These are phyloP conservation scores for Westerdykella aurantiaca DNA, from an alignment of 2,329 filamentous ascomycete species.

Conservation along the genomic window DNA sequence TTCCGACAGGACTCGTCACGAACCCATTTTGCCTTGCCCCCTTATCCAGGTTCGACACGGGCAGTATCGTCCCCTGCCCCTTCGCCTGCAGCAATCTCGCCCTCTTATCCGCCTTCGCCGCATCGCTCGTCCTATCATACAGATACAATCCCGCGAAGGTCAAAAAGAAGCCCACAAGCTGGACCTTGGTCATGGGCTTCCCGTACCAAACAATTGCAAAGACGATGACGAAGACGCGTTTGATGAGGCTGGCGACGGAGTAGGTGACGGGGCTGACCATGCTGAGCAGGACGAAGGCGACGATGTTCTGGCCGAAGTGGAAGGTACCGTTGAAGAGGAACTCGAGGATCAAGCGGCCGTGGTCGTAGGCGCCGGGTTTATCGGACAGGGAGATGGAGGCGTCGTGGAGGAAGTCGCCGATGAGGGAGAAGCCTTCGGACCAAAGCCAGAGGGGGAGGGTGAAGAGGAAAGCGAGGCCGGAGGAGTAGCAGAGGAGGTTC, in stretches of 20 bases:
- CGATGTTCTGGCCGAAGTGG: conserved; percentile 92
- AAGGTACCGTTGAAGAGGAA: conserved; percentile 96
- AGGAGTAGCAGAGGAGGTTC: conserved; percentile 95
- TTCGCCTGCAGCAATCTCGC: conserved; percentile 61
- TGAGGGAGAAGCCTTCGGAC: conserved; percentile 73
- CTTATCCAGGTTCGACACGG: conserved; percentile 47
- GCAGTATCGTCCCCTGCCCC: conserved; percentile 59
- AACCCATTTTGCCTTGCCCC: conserved; percentile 17
- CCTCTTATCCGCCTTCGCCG: conserved; percentile 78
- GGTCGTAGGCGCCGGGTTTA: conserved; percentile 66
- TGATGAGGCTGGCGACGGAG: conserved; percentile 91
- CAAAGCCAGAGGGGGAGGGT: conserved; percentile 91
- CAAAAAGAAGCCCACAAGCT: conserved; percentile 77
- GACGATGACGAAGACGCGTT: conserved; percentile 93
- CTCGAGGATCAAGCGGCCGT: conserved; percentile 62
- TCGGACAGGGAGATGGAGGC: conserved; percentile 72
- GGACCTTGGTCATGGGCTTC: conserved; percentile 74
- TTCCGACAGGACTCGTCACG: conserved; percentile 39
- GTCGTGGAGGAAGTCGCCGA: conserved; percentile 73
- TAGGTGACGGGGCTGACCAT: conserved; percentile 96
- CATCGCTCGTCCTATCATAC: conserved; percentile 87
- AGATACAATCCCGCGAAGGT: conserved; percentile 92
- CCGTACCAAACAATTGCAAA: conserved; percentile 96
- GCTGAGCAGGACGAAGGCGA: conserved; percentile 87
- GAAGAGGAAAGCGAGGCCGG: conserved; percentile 80